Base-by-base conservation (phyloP, 352 stramenopile species). In the Thalassiosira hispida region DNA sequence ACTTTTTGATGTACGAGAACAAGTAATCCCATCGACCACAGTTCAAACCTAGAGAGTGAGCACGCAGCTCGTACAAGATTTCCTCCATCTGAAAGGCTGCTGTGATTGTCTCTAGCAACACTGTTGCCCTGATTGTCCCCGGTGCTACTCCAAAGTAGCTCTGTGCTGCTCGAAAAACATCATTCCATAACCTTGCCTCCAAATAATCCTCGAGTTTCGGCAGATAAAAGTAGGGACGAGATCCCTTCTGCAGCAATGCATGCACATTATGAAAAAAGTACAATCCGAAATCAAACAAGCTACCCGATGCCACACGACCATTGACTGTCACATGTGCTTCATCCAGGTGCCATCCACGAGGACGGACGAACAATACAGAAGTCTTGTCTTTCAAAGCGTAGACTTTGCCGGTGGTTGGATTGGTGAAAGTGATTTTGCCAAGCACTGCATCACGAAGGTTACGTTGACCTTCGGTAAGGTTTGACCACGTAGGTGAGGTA, bases 71-170 rank as follows among this genome's bases (percentile, higher is more conserved):
- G 81, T 98, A 98, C 49, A 98, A 87, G 72, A 96, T 96, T 59
- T 98, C 97, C 67, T 99, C 96, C 95, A 98, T 98, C 85, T 98
- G 94, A 88, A 98, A 98, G 8, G 97, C 96, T 6, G 96, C 96
- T 40, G 97, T 92, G 76, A 99, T 98, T 9, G 96, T 99, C 82
- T 99, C 97, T 55, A 99, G 92, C n/a, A 99, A 87, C 49, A 97
- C 95, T 2, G 96, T 98, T 1, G 95, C 95, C 47, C 95, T 92
- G 64, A 98, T 95, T 2, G 95, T 98, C 20, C 96, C 95, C 3
- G 93, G 75, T n/a, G 95, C 95, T 12, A 98, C 90, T 46, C 91
- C 94, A 56, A 98, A 81, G 79, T 97, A 97, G 44, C 88, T 89
- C 80, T 98, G 95, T 16, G 95, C 87, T n/a, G 94, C 93, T 35